A percentile compares a stretch with the other conserved stretches of the same genome.
These are phyloP conservation scores for Aspergillus niger DNA, from an alignment of 2,329 filamentous ascomycete genomes.

Conservation along the genomic window DNA sequence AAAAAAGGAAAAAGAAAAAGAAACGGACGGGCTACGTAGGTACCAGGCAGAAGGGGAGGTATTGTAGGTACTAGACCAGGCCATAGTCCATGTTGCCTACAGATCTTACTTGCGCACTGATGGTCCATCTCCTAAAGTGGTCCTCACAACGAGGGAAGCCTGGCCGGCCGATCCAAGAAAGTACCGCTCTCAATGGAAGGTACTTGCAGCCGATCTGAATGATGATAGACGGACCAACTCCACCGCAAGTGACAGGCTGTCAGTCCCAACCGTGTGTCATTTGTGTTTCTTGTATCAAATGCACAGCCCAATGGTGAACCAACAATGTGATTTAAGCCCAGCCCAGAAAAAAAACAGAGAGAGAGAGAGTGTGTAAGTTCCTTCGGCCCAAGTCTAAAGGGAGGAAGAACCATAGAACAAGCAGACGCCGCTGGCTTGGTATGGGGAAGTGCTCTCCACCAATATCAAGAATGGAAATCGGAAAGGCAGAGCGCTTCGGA, in stretches of 20 bases:
- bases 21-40: background rate
- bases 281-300: background rate
- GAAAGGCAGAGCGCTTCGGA: background rate
- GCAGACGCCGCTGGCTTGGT: background rate
- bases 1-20: too few species aligned
- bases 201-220: background rate
- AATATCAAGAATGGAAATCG: conserved; percentile 1
- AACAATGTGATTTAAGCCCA: background rate
- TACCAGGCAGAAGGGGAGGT: too few species aligned
- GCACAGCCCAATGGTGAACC: background rate
- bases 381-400: background rate
- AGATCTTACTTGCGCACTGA: background rate
- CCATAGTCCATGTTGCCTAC: background rate
- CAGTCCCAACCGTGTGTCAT: background rate
- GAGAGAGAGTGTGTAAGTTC: background rate
- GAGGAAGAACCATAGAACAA: background rate
- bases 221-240: background rate
- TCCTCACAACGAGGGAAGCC: background rate
- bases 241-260: background rate
- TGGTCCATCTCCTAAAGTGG: background rate
- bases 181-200: background rate
- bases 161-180: background rate
- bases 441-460: conserved; percentile 5
- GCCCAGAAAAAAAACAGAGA: background rate
- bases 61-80: background rate